Base-by-base conservation (phyloP, 257 asterid genomes). In the Galeopsis tetrahit region DNA sequence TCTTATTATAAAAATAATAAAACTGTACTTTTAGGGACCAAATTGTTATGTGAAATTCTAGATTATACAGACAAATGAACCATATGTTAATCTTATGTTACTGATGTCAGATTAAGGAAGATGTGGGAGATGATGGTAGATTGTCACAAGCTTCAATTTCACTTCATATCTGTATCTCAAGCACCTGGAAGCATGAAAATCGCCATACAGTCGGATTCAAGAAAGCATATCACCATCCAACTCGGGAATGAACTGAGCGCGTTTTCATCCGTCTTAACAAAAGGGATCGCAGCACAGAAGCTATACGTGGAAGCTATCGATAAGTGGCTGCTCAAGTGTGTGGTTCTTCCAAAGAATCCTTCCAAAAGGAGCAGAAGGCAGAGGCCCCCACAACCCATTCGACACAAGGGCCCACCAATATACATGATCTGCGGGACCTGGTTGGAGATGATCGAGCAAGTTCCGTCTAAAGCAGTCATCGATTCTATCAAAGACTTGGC, bases 111-210 rank as follows among this genome's bases (percentile, higher is more conserved):
- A 60, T 81, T 95, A 75, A 82, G 90, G 82, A 90, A 75, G 77
- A 95, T 95, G 99, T 95, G 99, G 99, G 91, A 85, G 73, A 78
- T 60, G 76, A 95, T 92, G 97, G 65, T 81, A 34, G 91, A 92
- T 15, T 85, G 87, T 79, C 99, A 95, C 90, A 86, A 80, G 85
- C 97, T 83, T 72, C 99, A 95, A 76, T 74, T 89, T 21, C 98
- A 90, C 68, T 68, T 87, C 62, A 78, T 92, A 77, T 88, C 98
- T 0, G 78, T 90, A 56, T 86, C 94, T 10, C 85, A 78, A 3
- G 13, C 88, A 1, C 96, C 98, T 0, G 85, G 85, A 31, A 78
- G 82, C 76, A 77, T 78, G 42, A 86, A 77, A 48, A 78, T 85
- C 78, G 56, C 80, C 2, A 15, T 87, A 7, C 95, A 87, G 11